These are phyloP conservation scores for Cinnamomum chago DNA, from an alignment of 164 flowering plant genomes.

Conservation along the genomic window DNA sequence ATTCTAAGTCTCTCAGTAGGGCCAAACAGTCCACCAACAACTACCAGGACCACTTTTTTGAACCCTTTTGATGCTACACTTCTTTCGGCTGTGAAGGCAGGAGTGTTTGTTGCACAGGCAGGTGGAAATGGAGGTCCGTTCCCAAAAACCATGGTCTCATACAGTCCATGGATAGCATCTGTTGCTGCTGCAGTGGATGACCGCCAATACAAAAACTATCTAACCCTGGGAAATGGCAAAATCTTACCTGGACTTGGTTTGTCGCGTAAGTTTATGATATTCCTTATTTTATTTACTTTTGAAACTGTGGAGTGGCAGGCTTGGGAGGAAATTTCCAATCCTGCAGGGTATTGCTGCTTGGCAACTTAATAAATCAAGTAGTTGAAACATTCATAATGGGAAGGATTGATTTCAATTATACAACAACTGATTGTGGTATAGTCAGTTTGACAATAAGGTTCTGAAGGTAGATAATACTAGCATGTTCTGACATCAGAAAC, in stretches of 20 bases:
- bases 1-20: slow-evolving; percentile 94
- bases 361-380: neutral
- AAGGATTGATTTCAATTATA: neutral
- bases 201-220: slow-evolving; percentile 85
- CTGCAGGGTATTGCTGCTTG: neutral
- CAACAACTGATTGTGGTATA: neutral
- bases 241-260: slow-evolving; percentile 79
- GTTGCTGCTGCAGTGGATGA: slow-evolving; percentile 98
- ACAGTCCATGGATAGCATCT: slow-evolving; percentile 95
- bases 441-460: neutral
- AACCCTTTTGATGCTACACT: slow-evolving; percentile 93
- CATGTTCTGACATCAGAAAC: neutral
- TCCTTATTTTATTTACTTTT: neutral
- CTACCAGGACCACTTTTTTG: slow-evolving; percentile 75
- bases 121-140: slow-evolving; percentile 99
- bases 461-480: neutral
- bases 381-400: neutral
- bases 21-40: slow-evolving; percentile 89
- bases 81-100: slow-evolving; percentile 92
- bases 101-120: slow-evolving; percentile 97
- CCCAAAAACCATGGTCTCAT: slow-evolving; percentile 83
- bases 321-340: slow-evolving; percentile 1
- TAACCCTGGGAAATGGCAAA: slow-evolving; percentile 80
- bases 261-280: slow-evolving; percentile 63
- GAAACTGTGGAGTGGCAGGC: neutral